A percentile compares a stretch with the other conserved stretches of the same genome.
These are phyloP conservation scores for Didymella arachidicola DNA, from an alignment of 2,329 filamentous ascomycete genomes.

Conservation along the genomic window DNA sequence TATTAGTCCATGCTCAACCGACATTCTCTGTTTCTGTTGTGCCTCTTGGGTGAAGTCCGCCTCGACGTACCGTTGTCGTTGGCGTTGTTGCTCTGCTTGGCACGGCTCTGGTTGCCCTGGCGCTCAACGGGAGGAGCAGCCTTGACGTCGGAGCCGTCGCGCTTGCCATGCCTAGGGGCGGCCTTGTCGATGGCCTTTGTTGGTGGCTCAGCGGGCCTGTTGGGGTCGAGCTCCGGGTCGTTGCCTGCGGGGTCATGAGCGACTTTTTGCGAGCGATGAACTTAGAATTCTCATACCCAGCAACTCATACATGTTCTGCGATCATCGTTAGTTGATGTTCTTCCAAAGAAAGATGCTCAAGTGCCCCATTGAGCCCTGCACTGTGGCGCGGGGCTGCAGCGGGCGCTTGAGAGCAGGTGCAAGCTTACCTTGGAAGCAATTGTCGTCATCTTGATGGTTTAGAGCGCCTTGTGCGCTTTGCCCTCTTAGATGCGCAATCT, in stretches of 20 bases:
- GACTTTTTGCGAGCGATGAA: slow-evolving; percentile 21
- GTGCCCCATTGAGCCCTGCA: slow-evolving; percentile 20
- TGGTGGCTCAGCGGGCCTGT: slow-evolving; percentile 78
- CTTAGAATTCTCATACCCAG: slow-evolving; percentile 74
- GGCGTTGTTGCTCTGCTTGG: slow-evolving; percentile 66
- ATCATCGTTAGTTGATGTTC: slow-evolving; percentile 48
- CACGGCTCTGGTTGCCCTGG: slow-evolving; percentile 38
- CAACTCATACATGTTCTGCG: slow-evolving; percentile 95
- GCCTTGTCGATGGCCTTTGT: slow-evolving; percentile 91
- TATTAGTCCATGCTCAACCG: slow-evolving; percentile 29
- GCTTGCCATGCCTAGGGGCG: slow-evolving; percentile 79
- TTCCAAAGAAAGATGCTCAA: slow-evolving; percentile 1
- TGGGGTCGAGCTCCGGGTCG: slow-evolving; percentile 74
- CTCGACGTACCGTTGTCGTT: slow-evolving; percentile 85
- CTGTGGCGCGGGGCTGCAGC: slow-evolving; percentile 18
- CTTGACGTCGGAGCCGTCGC: slow-evolving; percentile 79
- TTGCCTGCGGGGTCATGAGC: slow-evolving; percentile 62
- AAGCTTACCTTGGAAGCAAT: slow-evolving; percentile 55
- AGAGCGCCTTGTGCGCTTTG: slow-evolving; percentile 56
- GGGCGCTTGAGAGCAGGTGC: slow-evolving; percentile 22
- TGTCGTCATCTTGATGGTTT: slow-evolving; percentile 51
- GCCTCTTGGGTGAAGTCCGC: not conserved
- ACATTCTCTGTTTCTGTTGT: slow-evolving; percentile 4
- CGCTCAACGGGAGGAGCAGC: slow-evolving; percentile 49
- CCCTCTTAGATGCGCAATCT: slow-evolving; percentile 54